Evolutionary conservation across 805 yeast genomes (phyloP), one percentile per base, ranked within the genome.

Genomic region (Yarrowia hollandica): DNA sequence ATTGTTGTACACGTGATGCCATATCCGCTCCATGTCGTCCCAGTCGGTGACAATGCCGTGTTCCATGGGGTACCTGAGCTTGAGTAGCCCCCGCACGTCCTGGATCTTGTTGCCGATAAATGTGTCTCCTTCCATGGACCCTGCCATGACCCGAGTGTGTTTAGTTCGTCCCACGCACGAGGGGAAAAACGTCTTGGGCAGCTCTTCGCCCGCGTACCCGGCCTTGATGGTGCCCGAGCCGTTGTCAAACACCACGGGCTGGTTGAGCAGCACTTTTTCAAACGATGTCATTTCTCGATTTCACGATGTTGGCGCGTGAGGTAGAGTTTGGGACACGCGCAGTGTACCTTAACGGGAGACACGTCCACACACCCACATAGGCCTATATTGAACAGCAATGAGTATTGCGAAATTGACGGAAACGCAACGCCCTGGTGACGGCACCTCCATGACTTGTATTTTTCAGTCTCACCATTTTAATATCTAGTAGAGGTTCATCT

Each of bases 121-220:
- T 3, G 81, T 75, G 63, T 86, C 90, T 10, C 82, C 83, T 41
- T 82, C 81, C 3, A 80, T 69, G 10, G 83, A 81, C 25, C 85
- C 85, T 1, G 95, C 88, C 92, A 88, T 89, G 54, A 88, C 81
- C 67, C 88, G 84, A 33, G 83, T 80, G 69, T 91, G 92, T 68
- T 90, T 91, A 10, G 96, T 92, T 60, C 85, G 75, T 4, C 98
- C 98, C 2, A 89, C 78, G 25, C 76, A 72, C 19, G 89, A 74
- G 2, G 90, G 83, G 25, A 83, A 82, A 64, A 77, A 78, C 42
- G 80, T 71, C 65, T 82, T 79, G 3, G 98, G 98, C 64, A 76
- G 79, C 52, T 89, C 94, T 64, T 88, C 95, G 19, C 97, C 97
- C 0, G 97, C 96, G 71, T 91, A 88, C 0, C 98, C 97, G 1